phyloP scores from a whole-genome alignment of 305 asterid species.

The Fraxinus albicans region DNA sequence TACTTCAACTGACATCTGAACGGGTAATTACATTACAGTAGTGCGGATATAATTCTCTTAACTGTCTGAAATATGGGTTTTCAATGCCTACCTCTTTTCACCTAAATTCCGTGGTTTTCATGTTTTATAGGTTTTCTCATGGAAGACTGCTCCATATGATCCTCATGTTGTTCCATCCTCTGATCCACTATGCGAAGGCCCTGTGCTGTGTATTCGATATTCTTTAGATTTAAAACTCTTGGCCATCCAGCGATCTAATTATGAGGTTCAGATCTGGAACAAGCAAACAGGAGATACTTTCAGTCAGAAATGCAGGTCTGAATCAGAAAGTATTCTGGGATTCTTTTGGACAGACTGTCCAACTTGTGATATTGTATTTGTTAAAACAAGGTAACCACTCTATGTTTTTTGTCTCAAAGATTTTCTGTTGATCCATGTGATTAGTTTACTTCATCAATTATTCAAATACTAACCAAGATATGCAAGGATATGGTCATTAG shows the following conservation, averaged over 20 bases:
- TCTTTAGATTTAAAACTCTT: conserved; percentile 82
- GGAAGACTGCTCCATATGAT: conserved; percentile 77
- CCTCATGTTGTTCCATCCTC: conserved; percentile 62
- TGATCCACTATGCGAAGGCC: conserved; percentile 76
- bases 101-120: conserved; percentile 18
- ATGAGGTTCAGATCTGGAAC: conserved; percentile 79
- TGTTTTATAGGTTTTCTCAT: conserved; percentile 65
- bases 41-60: background rate
- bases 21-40: conserved; percentile 44
- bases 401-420: background rate
- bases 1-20: conserved; percentile 66
- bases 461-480: background rate
- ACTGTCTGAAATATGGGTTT: conserved; percentile 1
- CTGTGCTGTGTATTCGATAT: conserved; percentile 74
- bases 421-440: background rate
- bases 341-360: conserved; percentile 95
- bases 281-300: conserved; percentile 59
- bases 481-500: background rate
- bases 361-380: conserved; percentile 71
- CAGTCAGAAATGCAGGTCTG: conserved; percentile 69
- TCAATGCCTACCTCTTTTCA: conserved; percentile 6
- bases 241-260: conserved; percentile 82
- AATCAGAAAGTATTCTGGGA: conserved; percentile 81
- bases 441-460: background rate
- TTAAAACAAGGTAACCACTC: conserved; percentile 70